Evolutionary conservation across 2,329 filamentous ascomycete genomes (phyloP).

Genomic region (Sporothrix protearum): DNA sequence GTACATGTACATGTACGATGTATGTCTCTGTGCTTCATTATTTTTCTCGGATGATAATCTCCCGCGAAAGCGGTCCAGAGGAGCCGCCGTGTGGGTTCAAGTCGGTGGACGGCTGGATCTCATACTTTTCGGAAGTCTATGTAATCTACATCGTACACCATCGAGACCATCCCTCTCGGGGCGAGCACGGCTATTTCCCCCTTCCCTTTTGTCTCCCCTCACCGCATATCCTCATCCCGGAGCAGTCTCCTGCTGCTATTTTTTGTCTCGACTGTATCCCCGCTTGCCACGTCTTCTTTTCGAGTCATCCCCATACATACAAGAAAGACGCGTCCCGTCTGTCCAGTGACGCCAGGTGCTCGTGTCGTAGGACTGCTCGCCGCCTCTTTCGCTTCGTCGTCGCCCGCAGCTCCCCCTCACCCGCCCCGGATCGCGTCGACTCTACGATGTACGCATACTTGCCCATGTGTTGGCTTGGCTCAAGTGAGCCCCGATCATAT

Average conservation of each 20-base stretch:
- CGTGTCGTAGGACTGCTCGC: background rate
- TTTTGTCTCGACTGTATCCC: background rate
- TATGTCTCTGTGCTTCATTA: background rate
- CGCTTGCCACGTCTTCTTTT: slow-evolving; percentile 10
- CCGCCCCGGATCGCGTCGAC: background rate
- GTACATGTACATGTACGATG: too few relatives aligned
- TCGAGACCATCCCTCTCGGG: background rate
- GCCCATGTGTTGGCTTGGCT: background rate
- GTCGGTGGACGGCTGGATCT: background rate
- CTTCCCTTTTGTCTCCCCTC: background rate
- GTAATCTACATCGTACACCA: too few relatives aligned
- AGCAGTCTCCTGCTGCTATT: background rate
- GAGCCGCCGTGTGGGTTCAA: background rate
- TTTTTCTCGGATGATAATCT: background rate
- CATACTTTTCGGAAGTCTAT: background rate
- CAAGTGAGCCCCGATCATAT: background rate
- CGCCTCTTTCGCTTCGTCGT: background rate
- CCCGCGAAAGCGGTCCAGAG: background rate
- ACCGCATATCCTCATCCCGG: slow-evolving; percentile 15
- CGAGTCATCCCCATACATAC: slow-evolving; percentile 5
- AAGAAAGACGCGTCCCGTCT: slow-evolving; percentile 19
- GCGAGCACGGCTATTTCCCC: background rate
- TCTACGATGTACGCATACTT: background rate
- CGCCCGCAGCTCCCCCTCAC: background rate
- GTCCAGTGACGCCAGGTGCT: too few relatives aligned